Evolutionary conservation across 148 eudicot genomes (phyloP).

Genomic region (Rhododendron mucronatum): DNA sequence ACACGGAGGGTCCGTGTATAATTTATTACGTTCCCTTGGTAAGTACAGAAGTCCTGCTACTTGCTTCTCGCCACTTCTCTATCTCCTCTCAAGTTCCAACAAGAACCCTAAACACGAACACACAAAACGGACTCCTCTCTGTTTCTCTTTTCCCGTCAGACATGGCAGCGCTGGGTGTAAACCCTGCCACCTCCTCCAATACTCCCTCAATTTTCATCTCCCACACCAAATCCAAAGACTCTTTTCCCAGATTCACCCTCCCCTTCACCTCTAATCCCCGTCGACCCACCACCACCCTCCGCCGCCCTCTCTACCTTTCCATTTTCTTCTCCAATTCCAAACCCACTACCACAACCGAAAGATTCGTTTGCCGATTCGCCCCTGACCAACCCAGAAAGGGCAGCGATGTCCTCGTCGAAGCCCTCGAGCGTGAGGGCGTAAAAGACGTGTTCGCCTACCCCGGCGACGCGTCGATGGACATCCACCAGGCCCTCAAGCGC

Average conservation of each 20-base stretch:
- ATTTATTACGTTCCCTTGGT: too few species aligned
- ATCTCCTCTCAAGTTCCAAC: too few species aligned
- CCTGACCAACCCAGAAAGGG: constrained; percentile 72
- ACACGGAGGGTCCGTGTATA: too few species aligned
- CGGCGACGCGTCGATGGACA: constrained; percentile 85
- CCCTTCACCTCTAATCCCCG: constrained; percentile 15
- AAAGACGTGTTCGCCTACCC: constrained; percentile 80
- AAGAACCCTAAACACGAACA: too few species aligned
- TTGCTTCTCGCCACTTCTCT: too few species aligned
- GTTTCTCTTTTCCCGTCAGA: too few species aligned
- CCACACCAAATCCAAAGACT: constrained; percentile 33
- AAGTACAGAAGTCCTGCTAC: too few species aligned
- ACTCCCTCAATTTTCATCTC: too few species aligned
- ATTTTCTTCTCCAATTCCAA: constrained; percentile 7
- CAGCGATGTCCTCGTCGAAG: constrained; percentile 72
- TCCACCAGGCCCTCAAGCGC: constrained; percentile 81
- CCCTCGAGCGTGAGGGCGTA: constrained; percentile 79
- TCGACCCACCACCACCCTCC: not conserved
- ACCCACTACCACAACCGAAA: constrained; percentile 7
- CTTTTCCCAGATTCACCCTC: constrained; percentile 11
- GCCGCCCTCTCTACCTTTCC: constrained; percentile 15
- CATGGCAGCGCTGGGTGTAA: too few species aligned
- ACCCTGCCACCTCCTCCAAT: too few species aligned
- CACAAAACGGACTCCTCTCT: too few species aligned
- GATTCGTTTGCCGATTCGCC: constrained; percentile 45